Evolutionary conservation across 2,329 filamentous ascomycete genomes (phyloP).

Genomic region (Colletotrichum sp.): DNA sequence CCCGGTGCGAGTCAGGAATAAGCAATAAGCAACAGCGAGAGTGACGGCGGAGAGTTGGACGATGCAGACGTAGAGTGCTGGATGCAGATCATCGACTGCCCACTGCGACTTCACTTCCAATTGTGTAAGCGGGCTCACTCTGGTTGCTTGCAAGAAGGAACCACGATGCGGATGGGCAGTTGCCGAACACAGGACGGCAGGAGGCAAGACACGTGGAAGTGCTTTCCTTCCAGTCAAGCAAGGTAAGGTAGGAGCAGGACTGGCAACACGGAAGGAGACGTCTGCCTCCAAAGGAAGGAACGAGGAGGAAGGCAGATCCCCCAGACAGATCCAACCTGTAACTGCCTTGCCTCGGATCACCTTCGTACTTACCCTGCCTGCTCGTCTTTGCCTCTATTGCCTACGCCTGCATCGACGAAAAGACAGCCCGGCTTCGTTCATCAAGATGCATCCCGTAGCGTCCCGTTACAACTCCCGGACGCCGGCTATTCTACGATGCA

Average conservation of each 20-base stretch:
- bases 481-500: background rate
- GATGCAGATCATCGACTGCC: background rate
- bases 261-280: background rate
- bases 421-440: background rate
- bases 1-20: slow-evolving; percentile 6
- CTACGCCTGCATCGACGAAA: background rate
- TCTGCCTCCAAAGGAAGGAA: background rate
- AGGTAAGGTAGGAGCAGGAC: background rate
- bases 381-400: background rate
- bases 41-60: background rate
- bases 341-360: background rate
- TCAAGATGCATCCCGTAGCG: background rate
- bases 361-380: background rate
- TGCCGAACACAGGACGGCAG: background rate
- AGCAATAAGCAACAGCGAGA: background rate
- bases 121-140: background rate
- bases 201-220: background rate
- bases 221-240: background rate
- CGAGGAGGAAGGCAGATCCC: background rate
- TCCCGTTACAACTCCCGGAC: background rate
- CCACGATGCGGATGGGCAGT: background rate
- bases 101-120: background rate
- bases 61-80: background rate
- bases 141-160: background rate
- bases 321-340: background rate